Conservation (phyloP, 202 grass and related monocot genomes). For the Musa balbisiana region DNA sequence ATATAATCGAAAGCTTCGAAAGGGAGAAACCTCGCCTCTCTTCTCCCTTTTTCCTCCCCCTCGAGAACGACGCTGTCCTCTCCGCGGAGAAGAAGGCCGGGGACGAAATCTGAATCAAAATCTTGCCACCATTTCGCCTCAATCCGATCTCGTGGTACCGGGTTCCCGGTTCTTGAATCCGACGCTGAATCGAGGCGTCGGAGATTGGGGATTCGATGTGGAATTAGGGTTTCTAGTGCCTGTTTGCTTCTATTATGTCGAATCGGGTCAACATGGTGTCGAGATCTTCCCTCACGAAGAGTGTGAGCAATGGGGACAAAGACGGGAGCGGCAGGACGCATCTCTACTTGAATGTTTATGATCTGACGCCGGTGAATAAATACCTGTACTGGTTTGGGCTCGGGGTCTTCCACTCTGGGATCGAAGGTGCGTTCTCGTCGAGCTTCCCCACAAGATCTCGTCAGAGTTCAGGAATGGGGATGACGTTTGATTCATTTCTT, state of each 20-base stretch:
- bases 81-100: neutral
- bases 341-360: conserved; percentile 17
- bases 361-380: neutral
- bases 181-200: neutral
- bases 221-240: neutral
- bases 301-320: neutral
- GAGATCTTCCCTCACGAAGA: neutral
- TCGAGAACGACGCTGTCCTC: too few species aligned
- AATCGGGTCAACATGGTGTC: neutral
- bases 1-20: neutral
- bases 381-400: conserved; percentile 10
- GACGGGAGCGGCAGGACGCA: neutral
- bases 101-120: neutral
- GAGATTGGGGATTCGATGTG: neutral
- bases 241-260: neutral
- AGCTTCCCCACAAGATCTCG: neutral
- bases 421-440: neutral
- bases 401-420: conserved; percentile 12
- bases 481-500: neutral
- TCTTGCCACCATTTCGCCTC: neutral
- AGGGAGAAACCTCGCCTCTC: too few species aligned
- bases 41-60: neutral
- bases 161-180: neutral
- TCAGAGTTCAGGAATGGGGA: neutral
- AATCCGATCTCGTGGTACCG: neutral